Percentiles rank a stretch among this genome's conserved stretches.
These are phyloP conservation scores for Trapa incisa DNA, from an alignment of 345 rosid genomes.

Conservation along the genomic window DNA sequence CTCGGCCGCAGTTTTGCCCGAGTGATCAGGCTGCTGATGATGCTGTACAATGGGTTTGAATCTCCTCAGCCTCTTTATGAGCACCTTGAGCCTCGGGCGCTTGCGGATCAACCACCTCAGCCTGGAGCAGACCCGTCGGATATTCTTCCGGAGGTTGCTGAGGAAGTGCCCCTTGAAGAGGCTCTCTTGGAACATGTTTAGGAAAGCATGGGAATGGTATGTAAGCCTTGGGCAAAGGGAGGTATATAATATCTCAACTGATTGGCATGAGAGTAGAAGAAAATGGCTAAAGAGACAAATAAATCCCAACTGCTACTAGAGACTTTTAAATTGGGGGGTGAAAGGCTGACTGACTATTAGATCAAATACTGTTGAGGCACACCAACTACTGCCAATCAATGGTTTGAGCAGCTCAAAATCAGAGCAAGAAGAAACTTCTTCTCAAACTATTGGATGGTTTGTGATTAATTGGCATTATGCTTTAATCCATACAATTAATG, in stretches of 20 bases:
- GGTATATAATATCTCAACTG: neutral
- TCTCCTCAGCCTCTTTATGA: constrained; percentile 47
- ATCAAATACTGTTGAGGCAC: neutral
- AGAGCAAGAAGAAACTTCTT: neutral
- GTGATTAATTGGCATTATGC: too few relatives aligned
- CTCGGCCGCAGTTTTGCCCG: constrained; percentile 13
- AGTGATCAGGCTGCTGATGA: constrained; percentile 8
- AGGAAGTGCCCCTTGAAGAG: constrained; percentile 16
- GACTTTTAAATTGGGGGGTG: neutral
- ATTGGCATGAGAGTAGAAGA: neutral
- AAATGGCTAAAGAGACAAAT: neutral
- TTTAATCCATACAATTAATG: too few relatives aligned
- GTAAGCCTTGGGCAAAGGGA: neutral
- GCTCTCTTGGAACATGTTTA: neutral
- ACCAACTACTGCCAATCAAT: neutral
- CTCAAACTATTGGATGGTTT: neutral
- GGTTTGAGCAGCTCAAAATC: neutral
- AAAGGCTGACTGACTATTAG: constrained; percentile 1
- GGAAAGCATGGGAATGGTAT: neutral
- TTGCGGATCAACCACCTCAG: constrained; percentile 49
- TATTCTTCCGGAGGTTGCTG: constrained; percentile 33
- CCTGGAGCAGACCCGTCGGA: constrained; percentile 39
- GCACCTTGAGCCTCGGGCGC: constrained; percentile 46
- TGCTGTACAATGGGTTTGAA: constrained; percentile 17
- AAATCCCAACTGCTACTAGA: neutral